Percentiles rank a stretch among this genome's conserved stretches.
Conservation (phyloP, 2,329 filamentous ascomycete genomes). For the Talaromyces marneffei region DNA sequence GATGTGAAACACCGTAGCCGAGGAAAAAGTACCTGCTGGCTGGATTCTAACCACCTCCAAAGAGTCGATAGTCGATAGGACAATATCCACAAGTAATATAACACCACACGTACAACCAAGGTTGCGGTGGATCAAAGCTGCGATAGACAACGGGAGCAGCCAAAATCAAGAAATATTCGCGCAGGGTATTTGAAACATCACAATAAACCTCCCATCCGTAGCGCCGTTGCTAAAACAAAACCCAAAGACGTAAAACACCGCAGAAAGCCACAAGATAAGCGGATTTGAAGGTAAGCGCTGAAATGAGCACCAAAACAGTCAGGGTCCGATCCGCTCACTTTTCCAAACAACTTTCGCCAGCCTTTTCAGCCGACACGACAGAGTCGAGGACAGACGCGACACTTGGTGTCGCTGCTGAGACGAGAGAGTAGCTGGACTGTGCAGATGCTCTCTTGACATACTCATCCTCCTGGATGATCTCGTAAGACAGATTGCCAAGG, state of each 20-base stretch:
- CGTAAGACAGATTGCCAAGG: conserved; percentile 57
- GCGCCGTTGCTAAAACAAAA: conserved; percentile 8
- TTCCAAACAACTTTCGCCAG: not conserved
- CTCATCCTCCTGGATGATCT: conserved; percentile 59
- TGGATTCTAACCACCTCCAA: not conserved
- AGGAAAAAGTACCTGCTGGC: not conserved
- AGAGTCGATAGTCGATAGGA: not conserved
- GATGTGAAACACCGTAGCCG: not conserved
- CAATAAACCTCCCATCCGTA: conserved; percentile 7
- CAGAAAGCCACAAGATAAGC: not conserved
- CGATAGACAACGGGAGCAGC: not conserved
- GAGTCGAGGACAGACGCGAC: not conserved
- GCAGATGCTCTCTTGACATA: not conserved
- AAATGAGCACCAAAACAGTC: no score
- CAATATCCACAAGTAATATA: not conserved
- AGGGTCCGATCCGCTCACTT: not conserved
- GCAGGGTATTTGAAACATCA: conserved; percentile 13
- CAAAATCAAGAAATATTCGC: conserved; percentile 6
- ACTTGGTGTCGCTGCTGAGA: not conserved
- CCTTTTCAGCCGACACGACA: not conserved
- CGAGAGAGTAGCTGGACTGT: not conserved
- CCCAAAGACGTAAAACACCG: conserved; percentile 1
- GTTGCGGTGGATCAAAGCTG: not conserved
- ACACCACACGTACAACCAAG: not conserved
- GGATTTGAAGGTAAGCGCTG: not conserved